Percentiles rank a stretch among this genome's conserved stretches.
These are phyloP conservation scores for Podaxis sp. DNA, from an alignment of 768 basidiomycete genomes.

Conservation along the genomic window DNA sequence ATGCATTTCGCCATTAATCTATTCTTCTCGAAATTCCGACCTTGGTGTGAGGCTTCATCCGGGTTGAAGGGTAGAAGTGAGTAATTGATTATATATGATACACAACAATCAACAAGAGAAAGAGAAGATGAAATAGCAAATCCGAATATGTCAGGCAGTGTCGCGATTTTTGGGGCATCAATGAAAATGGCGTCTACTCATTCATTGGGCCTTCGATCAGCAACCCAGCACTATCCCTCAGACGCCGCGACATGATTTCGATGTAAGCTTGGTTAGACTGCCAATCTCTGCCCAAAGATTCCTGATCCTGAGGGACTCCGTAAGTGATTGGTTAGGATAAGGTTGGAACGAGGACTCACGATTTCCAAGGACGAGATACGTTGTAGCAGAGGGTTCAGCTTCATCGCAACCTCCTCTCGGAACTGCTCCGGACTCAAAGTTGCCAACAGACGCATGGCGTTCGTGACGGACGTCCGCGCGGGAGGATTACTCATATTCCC, in stretches of 20 bases:
- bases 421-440: constrained; percentile 60
- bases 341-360: constrained; percentile 19
- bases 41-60: background rate
- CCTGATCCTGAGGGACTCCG: constrained; percentile 33
- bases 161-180: background rate
- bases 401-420: constrained; percentile 52
- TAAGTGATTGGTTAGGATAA: constrained; percentile 11
- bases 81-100: constrained; percentile 4
- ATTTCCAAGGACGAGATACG: constrained; percentile 53
- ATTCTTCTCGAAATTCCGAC: background rate
- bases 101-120: constrained; percentile 3
- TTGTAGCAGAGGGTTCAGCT: constrained; percentile 54
- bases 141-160: background rate
- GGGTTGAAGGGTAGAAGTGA: background rate
- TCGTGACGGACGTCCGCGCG: constrained; percentile 41
- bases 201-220: constrained; percentile 5
- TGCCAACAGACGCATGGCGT: constrained; percentile 55
- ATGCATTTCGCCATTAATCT: background rate
- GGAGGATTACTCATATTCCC: constrained; percentile 30
- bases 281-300: constrained; percentile 52
- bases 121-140: background rate
- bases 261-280: constrained; percentile 69
- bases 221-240: constrained; percentile 64
- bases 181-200: background rate
- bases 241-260: constrained; percentile 70